Conservation (phyloP, 257 asterid genomes). For the Lavandula angustifolia region DNA sequence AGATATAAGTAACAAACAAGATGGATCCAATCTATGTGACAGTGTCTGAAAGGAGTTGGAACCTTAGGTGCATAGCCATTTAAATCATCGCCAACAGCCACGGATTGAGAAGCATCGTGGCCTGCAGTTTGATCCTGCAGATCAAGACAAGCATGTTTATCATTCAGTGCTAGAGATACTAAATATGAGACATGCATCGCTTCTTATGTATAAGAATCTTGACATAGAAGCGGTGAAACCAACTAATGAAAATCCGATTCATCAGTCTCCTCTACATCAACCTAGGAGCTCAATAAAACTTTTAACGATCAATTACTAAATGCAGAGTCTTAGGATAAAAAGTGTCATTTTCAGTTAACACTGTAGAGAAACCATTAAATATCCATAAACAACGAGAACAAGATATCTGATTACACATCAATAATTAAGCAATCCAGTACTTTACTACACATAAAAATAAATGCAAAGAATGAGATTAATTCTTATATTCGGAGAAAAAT, state of each 20-base stretch:
- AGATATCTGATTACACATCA: conserved; percentile 25
- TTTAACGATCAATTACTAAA: background rate
- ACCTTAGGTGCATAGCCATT: conserved; percentile 63
- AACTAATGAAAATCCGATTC: background rate
- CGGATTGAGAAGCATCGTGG: conserved; percentile 39
- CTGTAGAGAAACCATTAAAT: too few relatives aligned
- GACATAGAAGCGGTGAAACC: too few relatives aligned
- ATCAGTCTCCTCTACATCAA: conserved; percentile 6
- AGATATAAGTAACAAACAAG: conserved; percentile 26
- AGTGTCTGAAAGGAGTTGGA: conserved; percentile 25
- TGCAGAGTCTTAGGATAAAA: background rate
- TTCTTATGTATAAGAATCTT: background rate
- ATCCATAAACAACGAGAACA: background rate
- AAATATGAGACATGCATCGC: too few relatives aligned
- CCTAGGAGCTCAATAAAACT: background rate
- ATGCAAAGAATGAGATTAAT: conserved; percentile 11
- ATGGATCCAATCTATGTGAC: conserved; percentile 12
- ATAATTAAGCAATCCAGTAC: conserved; percentile 9
- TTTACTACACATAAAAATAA: background rate
- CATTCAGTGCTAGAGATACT: background rate
- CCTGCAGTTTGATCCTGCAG: conserved; percentile 51
- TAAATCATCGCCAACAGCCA: conserved; percentile 32
- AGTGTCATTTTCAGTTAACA: background rate
- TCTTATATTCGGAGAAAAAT: background rate
- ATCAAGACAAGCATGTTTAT: background rate